phyloP scores from a whole-genome alignment of 345 rosid genomes.

The Syzygium oleosum region DNA sequence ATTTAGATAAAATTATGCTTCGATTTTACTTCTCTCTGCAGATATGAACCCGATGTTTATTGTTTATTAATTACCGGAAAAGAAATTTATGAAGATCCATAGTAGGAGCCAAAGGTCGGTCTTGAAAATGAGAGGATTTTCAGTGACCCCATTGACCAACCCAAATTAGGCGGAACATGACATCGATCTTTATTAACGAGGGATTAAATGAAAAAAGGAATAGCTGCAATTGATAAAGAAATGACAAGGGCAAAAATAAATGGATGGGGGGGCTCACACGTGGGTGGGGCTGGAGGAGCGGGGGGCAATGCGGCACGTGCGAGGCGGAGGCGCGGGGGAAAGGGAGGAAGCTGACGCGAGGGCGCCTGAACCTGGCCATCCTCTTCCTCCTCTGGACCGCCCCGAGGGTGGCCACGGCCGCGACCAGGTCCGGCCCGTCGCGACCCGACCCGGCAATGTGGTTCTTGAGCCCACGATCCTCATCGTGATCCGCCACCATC shows the following conservation, averaged over 20 bases:
- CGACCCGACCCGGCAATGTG: conserved; percentile 14
- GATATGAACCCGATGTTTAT: not conserved
- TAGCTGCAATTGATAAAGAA: not conserved
- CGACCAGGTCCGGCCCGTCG: conserved; percentile 35
- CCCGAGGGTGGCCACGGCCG: conserved; percentile 31
- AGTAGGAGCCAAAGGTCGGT: not conserved
- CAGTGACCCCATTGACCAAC: not conserved
- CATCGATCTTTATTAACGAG: not conserved
- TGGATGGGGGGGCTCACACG: not conserved
- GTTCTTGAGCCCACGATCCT: not conserved
- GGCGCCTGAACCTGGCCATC: conserved; percentile 83
- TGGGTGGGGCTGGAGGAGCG: not conserved
- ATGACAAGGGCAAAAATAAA: not conserved
- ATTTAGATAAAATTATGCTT: not conserved
- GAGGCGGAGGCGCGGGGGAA: conserved; percentile 12
- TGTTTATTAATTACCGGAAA: not conserved
- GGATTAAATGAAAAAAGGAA: not conserved
- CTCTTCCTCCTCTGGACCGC: conserved; percentile 75
- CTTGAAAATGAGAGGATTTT: not conserved
- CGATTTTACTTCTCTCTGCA: not conserved
- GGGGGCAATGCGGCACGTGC: conserved; percentile 25
- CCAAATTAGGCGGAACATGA: not conserved
- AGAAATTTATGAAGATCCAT: not conserved
- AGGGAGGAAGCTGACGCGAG: conserved; percentile 42
- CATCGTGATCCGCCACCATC: conserved; percentile 18